These are phyloP conservation scores for Coniophora puteana DNA, from an alignment of 1,284 basidiomycete genomes.

Conservation along the genomic window DNA sequence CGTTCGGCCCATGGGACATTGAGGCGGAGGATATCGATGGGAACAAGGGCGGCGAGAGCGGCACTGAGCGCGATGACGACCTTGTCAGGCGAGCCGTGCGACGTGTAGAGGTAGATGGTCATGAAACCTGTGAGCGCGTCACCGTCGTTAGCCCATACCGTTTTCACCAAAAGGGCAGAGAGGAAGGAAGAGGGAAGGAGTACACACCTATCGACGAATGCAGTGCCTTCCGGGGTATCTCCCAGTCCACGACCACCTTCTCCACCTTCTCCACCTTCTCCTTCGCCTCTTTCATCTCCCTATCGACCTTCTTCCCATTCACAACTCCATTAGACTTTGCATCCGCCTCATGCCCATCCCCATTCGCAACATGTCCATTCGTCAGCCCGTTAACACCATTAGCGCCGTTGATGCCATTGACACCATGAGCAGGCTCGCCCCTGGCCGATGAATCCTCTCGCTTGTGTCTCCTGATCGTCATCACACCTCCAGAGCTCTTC, in stretches of 20 bases:
- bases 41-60: constrained; percentile 68
- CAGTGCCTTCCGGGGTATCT: constrained; percentile 88
- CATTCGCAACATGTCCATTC: no score
- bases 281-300: no score
- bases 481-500: constrained; percentile 16
- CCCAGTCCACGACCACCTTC: constrained; percentile 52
- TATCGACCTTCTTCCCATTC: no score
- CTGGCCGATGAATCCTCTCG: no score
- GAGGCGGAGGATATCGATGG: constrained; percentile 80
- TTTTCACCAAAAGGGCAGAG: constrained; percentile 5
- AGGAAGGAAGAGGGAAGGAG: constrained; percentile 8
- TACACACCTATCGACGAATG: constrained; percentile 87
- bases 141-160: neutral
- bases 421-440: no score
- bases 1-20: constrained; percentile 65
- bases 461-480: constrained; percentile 14
- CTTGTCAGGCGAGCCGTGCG: constrained; percentile 48
- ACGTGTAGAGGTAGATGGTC: constrained; percentile 73
- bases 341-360: constrained; percentile 13
- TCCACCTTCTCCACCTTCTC: constrained; percentile 7
- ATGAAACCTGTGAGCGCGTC: constrained; percentile 63
- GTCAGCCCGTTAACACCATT: no score
- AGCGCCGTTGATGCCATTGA: no score
- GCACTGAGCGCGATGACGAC: constrained; percentile 67
- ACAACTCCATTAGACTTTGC: no score